Percentiles rank a stretch among this genome's conserved stretches.
phyloP scores from a whole-genome alignment of 305 asterid genomes.

The Fraxinus sp. region DNA sequence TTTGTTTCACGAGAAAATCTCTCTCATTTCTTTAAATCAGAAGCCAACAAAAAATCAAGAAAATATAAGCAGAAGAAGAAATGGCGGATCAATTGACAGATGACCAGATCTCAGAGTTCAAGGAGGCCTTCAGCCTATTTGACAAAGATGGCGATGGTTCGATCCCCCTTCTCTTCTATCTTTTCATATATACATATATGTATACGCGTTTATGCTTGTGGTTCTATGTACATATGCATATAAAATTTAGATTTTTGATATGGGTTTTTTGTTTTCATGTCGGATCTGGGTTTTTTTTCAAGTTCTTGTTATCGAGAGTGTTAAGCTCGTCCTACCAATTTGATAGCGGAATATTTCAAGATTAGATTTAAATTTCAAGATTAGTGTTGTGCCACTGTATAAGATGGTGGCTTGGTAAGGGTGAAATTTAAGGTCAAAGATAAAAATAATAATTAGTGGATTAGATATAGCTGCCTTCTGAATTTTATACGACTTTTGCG shows the following conservation, averaged over 20 bases:
- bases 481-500: background rate
- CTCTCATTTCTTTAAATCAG: background rate
- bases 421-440: background rate
- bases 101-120: constrained; percentile 51
- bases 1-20: constrained; percentile 18
- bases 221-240: background rate
- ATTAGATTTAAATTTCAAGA: background rate
- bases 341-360: background rate
- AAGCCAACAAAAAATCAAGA: background rate
- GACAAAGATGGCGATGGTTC: constrained; percentile 53
- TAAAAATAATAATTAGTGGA: background rate
- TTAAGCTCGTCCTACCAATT: background rate
- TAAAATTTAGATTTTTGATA: background rate
- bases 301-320: background rate
- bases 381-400: background rate
- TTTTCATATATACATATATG: background rate
- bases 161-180: background rate
- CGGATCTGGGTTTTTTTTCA: constrained; percentile 25
- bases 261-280: constrained; percentile 9
- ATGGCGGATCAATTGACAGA: constrained; percentile 50
- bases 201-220: background rate
- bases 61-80: constrained; percentile 7
- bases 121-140: constrained; percentile 52
- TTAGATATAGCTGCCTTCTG: background rate
- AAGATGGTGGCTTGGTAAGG: background rate